Percentiles rank a stretch among this genome's conserved stretches.
Evolutionary conservation across 2,329 filamentous ascomycete species (phyloP).

Genomic region (Neofusicoccum parvum): DNA sequence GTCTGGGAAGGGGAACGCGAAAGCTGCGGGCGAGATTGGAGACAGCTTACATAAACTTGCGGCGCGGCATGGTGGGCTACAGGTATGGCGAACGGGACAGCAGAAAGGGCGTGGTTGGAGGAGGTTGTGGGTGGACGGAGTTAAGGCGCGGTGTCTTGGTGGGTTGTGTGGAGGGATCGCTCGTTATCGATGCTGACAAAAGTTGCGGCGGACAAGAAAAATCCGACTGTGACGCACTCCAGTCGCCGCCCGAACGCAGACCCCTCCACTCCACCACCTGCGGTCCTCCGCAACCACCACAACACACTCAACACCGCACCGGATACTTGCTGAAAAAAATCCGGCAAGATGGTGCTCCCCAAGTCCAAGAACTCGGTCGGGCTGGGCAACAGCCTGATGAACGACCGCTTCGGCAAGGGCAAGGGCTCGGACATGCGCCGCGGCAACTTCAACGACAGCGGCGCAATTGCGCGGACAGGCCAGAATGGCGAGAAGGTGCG

Average conservation of each 20-base stretch:
- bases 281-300: slow-evolving; percentile 24
- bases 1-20: background rate
- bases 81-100: background rate
- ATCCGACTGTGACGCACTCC: slow-evolving; percentile 18
- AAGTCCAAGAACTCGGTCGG: slow-evolving; percentile 96
- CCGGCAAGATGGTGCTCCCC: slow-evolving; percentile 67
- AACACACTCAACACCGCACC: slow-evolving; percentile 25
- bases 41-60: slow-evolving; percentile 70
- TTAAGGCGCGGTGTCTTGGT: slow-evolving; percentile 14
- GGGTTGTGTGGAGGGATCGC: slow-evolving; percentile 8
- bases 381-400: slow-evolving; percentile 97
- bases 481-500: slow-evolving; percentile 73
- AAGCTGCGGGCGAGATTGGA: background rate
- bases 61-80: slow-evolving; percentile 49
- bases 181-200: slow-evolving; percentile 22
- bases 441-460: slow-evolving; percentile 54
- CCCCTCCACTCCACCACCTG: slow-evolving; percentile 23
- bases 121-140: background rate
- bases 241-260: slow-evolving; percentile 13
- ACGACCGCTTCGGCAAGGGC: slow-evolving; percentile 93
- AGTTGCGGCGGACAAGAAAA: slow-evolving; percentile 22
- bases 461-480: slow-evolving; percentile 70
- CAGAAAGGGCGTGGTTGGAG: background rate
- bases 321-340: slow-evolving; percentile 14
- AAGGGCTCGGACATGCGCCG: slow-evolving; percentile 83